These are phyloP conservation scores for Didymella pomorum DNA, from an alignment of 2,329 filamentous ascomycete genomes.

Conservation along the genomic window DNA sequence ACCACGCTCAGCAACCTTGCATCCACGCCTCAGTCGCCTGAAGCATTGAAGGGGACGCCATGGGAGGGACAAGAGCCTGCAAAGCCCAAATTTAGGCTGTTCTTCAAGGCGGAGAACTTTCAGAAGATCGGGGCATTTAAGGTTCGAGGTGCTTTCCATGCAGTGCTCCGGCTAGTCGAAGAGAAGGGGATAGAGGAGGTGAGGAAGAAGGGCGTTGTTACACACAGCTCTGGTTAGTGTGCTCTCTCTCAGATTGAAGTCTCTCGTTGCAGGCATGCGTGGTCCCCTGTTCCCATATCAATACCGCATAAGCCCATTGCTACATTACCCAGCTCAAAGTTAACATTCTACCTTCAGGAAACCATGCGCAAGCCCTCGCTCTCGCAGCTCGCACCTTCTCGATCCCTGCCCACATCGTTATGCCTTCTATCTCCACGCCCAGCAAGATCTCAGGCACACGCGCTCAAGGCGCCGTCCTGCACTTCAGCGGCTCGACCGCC, in stretches of 20 bases:
- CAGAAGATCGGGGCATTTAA: constrained; percentile 95
- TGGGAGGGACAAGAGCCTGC: constrained; percentile 67
- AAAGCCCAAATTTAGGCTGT: constrained; percentile 73
- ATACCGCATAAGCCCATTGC: not conserved
- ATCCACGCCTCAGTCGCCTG: constrained; percentile 69
- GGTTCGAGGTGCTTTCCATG: constrained; percentile 88
- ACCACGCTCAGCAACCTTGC: constrained; percentile 76
- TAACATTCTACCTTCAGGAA: constrained; percentile 64
- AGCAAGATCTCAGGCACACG: constrained; percentile 86
- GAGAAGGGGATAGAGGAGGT: constrained; percentile 54
- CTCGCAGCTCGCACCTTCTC: constrained; percentile 78
- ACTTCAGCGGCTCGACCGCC: constrained; percentile 83
- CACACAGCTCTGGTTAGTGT: constrained; percentile 81
- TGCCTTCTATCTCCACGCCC: constrained; percentile 86
- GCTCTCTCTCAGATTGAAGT: not conserved
- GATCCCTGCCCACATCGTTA: constrained; percentile 87
- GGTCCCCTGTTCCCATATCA: not conserved
- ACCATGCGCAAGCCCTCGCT: constrained; percentile 92
- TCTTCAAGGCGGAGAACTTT: constrained; percentile 96
- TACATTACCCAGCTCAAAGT: not conserved
- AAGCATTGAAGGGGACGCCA: constrained; percentile 63
- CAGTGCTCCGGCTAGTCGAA: constrained; percentile 73
- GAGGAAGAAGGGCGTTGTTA: constrained; percentile 76
- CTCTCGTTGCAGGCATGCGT: not conserved
- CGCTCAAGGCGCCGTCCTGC: constrained; percentile 77